Base-by-base conservation (phyloP, 176 grass and related monocot species). In the Oryza nivara region DNA sequence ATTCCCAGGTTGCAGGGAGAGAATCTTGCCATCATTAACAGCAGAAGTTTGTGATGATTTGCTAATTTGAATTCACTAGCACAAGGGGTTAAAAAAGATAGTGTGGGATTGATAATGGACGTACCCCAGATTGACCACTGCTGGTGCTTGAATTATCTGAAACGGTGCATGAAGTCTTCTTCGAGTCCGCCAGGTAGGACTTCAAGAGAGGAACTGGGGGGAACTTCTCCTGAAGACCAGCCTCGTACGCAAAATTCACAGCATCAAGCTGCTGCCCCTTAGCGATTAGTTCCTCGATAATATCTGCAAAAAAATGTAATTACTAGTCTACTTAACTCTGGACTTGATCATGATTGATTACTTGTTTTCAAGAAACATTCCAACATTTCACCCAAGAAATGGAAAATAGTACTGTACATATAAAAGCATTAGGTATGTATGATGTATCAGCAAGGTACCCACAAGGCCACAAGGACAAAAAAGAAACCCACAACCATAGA, bases 251-350 rank as follows among this genome's bases (percentile, higher is more conserved):
- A 16, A 97, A 97, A 86, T 94, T 97, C 45, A 97, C 92, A 44
- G 95, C 95, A 61, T 97, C 92, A 72, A 97, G 90, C 60, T 97
- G 90, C 78, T 97, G 95, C 28, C 92, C 93, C 83, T 94, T 97
- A 40, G 68, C 78, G 86, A 97, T 97, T 28, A 94, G 78, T 82
- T 97, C 92, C 79, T 88, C 92, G 1, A 97, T 86, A 73, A 97
- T 94, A 91, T 89, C 95, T 97, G 65, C 72, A 89, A 87, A 77
- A 28, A 36, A n/a, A 19, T 51, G 41, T 19, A 67, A 30, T 73
- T 38, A 67, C 26, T 83, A 19, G 35, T 76, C 69, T 80, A 34
- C 34, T 43, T 13, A 82, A 70, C 30, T 73, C 23, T 54, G 69
- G 83, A 88, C 22, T 49, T 60, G 65, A 65, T 11, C 22, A 80